Evolutionary conservation across 148 eudicot genomes (phyloP).

Genomic region (Chenopodium quinoa): DNA sequence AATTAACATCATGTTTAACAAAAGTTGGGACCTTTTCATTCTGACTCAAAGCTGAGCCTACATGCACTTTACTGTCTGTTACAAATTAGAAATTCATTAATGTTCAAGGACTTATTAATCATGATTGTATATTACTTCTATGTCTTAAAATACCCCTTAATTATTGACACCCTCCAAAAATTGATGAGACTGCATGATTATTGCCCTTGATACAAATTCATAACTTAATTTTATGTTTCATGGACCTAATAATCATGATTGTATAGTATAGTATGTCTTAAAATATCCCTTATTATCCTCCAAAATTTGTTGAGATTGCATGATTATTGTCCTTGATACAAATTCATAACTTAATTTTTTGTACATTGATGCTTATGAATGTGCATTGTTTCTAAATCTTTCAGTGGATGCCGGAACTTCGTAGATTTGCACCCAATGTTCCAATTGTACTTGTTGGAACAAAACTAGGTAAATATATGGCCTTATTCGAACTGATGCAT

Average conservation of each 20-base stretch:
- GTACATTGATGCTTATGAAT: background rate
- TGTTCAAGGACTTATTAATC: conserved; percentile 11
- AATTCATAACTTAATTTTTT: too few relatives aligned
- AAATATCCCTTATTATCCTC: too few relatives aligned
- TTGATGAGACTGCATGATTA: too few relatives aligned
- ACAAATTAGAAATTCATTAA: background rate
- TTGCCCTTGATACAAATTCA: too few relatives aligned
- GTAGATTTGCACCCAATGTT: conserved; percentile 90
- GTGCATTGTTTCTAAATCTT: conserved; percentile 18
- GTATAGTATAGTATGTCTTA: too few relatives aligned
- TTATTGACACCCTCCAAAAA: too few relatives aligned
- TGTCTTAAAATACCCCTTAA: too few relatives aligned
- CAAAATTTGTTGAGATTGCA: too few relatives aligned
- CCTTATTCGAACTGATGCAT: conserved; percentile 1
- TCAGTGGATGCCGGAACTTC: conserved; percentile 99
- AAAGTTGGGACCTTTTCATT: conserved; percentile 6
- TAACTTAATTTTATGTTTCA: background rate
- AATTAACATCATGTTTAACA: background rate
- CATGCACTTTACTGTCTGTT: conserved; percentile 8
- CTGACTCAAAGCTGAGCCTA: conserved; percentile 10
- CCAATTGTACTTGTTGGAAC: conserved; percentile 97
- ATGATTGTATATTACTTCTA: background rate
- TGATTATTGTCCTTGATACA: too few relatives aligned
- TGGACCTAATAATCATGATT: background rate
- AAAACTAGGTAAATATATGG: conserved; percentile 60